Evolutionary conservation across 306 rosid species (phyloP).

Genomic region (Mimosa bimucronata): DNA sequence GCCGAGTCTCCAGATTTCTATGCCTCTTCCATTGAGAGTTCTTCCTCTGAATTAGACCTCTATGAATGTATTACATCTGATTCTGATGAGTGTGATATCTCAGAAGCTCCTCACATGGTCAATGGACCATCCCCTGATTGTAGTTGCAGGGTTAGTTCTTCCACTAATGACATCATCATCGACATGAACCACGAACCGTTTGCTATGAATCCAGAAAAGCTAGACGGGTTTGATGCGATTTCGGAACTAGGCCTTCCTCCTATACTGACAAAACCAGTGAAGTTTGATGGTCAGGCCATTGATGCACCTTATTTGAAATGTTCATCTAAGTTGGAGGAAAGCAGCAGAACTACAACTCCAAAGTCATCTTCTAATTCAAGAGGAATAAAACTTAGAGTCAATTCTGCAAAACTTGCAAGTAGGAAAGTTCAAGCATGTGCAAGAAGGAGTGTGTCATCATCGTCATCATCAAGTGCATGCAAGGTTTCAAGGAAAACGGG

Average conservation of each 20-base stretch:
- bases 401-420: slow-evolving; percentile 66
- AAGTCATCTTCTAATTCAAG: slow-evolving; percentile 48
- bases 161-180: slow-evolving; percentile 67
- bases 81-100: slow-evolving; percentile 50
- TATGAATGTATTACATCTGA: slow-evolving; percentile 53
- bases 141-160: slow-evolving; percentile 62
- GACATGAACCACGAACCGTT: slow-evolving; percentile 60
- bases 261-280: slow-evolving; percentile 60
- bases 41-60: slow-evolving; percentile 46
- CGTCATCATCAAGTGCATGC: slow-evolving; percentile 41
- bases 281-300: slow-evolving; percentile 44
- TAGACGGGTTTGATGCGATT: slow-evolving; percentile 48
- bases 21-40: slow-evolving; percentile 48
- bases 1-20: slow-evolving; percentile 46
- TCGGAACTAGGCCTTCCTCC: slow-evolving; percentile 65
- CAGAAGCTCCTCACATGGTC: slow-evolving; percentile 41
- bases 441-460: slow-evolving; percentile 59
- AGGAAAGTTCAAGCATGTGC: slow-evolving; percentile 57
- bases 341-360: slow-evolving; percentile 33
- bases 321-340: slow-evolving; percentile 50
- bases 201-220: slow-evolving; percentile 45
- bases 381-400: slow-evolving; percentile 64
- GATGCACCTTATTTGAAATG: slow-evolving; percentile 41
- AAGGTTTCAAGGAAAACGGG: slow-evolving; percentile 37
- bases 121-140: slow-evolving; percentile 49